A percentile compares a stretch with the other conserved stretches of the same genome.
Conservation (phyloP, 1,139 yeast genomes). For the Sugiyamaella castrensis region DNA sequence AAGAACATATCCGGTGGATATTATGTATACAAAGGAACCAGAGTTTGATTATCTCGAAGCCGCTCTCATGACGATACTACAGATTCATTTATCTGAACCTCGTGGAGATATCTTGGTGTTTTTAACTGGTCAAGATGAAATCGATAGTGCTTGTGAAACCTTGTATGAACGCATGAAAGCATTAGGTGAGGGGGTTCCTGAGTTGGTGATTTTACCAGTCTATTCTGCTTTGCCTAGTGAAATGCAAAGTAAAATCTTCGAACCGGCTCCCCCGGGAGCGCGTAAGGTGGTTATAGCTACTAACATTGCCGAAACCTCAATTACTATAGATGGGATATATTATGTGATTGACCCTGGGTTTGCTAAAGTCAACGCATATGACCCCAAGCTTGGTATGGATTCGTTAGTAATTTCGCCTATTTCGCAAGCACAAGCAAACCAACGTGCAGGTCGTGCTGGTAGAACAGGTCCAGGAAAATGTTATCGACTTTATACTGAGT, state of each 20-base stretch:
- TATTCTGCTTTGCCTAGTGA: constrained; percentile 78
- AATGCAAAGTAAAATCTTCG: constrained; percentile 68
- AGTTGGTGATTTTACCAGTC: constrained; percentile 78
- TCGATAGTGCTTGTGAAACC: constrained; percentile 83
- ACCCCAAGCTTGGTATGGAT: constrained; percentile 75
- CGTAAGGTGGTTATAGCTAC: constrained; percentile 77
- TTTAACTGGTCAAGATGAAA: constrained; percentile 88
- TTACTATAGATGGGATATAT: constrained; percentile 74
- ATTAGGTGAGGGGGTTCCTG: constrained; percentile 61
- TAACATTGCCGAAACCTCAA: constrained; percentile 78
- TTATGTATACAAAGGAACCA: constrained; percentile 72
- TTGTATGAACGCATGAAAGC: constrained; percentile 63
- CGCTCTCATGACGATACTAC: constrained; percentile 74
- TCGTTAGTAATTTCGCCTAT: constrained; percentile 69
- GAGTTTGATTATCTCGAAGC: constrained; percentile 84
- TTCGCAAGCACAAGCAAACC: constrained; percentile 80
- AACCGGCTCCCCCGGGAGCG: constrained; percentile 67
- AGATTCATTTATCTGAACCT: constrained; percentile 75
- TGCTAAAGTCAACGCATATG: constrained; percentile 74
- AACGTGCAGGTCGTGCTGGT: constrained; percentile 82
- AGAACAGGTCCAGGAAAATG: constrained; percentile 86
- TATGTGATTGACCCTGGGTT: constrained; percentile 82
- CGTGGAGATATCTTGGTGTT: constrained; percentile 82
- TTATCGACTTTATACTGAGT: constrained; percentile 68
- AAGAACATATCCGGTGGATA: constrained; percentile 83